phyloP scores from a whole-genome alignment of 306 rosid species.

The Prunus dulcis region DNA sequence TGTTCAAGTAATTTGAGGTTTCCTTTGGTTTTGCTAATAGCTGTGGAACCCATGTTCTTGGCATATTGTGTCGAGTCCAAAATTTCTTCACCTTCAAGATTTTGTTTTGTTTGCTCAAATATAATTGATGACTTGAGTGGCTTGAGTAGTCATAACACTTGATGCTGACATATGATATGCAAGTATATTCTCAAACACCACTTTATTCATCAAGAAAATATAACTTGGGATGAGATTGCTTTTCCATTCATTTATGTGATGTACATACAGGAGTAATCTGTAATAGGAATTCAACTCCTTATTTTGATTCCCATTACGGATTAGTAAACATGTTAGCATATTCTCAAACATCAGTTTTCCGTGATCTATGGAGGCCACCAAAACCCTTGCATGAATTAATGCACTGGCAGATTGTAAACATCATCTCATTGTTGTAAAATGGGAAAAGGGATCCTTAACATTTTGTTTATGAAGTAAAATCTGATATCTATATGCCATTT shows the following conservation, averaged over 20 bases:
- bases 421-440: conserved; percentile 15
- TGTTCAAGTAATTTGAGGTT: not conserved
- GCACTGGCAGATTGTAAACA: not conserved
- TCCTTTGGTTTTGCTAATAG: not conserved
- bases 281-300: no score
- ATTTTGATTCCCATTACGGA: no score
- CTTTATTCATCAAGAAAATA: no score
- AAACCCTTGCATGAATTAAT: not conserved
- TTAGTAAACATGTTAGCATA: not conserved
- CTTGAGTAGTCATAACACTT: not conserved
- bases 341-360: no score
- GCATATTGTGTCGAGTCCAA: not conserved
- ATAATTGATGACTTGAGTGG: not conserved
- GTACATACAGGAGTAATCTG: no score
- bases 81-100: not conserved
- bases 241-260: no score
- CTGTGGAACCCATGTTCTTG: not conserved
- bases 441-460: conserved; percentile 28
- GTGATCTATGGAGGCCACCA: no score
- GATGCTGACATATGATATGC: not conserved
- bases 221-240: no score
- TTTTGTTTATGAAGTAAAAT: conserved; percentile 31
- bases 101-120: not conserved
- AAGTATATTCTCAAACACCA: not conserved
- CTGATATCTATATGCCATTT: conserved; percentile 32